Base-by-base conservation (phyloP, 768 basidiomycete genomes). In the Calocera cornea region DNA sequence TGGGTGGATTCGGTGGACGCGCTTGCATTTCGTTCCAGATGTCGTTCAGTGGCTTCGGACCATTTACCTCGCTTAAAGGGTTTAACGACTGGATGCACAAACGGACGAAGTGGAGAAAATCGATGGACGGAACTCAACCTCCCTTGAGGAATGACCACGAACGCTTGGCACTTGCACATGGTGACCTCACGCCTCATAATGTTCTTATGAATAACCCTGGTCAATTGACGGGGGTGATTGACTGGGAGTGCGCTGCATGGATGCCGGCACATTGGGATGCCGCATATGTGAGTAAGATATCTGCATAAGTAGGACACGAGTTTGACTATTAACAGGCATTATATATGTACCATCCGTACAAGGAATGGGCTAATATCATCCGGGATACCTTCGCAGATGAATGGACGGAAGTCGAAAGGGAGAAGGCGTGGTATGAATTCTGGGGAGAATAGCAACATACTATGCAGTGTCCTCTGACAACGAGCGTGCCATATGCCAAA, bases 101-200 rank as follows among this genome's bases (percentile, higher is more conserved):
- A 19, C 44, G 44, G 8, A 24, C 44, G 19, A 3, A 7, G 7
- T 24, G 19, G 7, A 5, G 44, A 19, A 17, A 19, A 3, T 19
- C 3, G 44, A 47, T 10, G 5, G 16, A 38, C 44, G 44, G 7
- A 7, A 3, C 19, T 24, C 44, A 3, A 24, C 44, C n/a, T n/a
- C n/a, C 44, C 7, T 7, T 19, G 44, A 47, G 44, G 44, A 24
- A 47, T 19, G 44, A 47, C 19, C 5, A 7, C 24, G 44, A 17
- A 7, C 7, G 7, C 8, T 7, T 24, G 24, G 44, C 24, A 3
- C 19, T 82, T 72, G 76, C 77, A 31, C 80, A 83, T 68, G 79
- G 78, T 24, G 80, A 83, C 70, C 67, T 82, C 40, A 75, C 78
- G 38, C 79, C 79, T 17, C 75, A 77, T 19, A 82, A 83, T 68